phyloP scores from a whole-genome alignment of 345 rosid genomes.

The Brassica incana region DNA sequence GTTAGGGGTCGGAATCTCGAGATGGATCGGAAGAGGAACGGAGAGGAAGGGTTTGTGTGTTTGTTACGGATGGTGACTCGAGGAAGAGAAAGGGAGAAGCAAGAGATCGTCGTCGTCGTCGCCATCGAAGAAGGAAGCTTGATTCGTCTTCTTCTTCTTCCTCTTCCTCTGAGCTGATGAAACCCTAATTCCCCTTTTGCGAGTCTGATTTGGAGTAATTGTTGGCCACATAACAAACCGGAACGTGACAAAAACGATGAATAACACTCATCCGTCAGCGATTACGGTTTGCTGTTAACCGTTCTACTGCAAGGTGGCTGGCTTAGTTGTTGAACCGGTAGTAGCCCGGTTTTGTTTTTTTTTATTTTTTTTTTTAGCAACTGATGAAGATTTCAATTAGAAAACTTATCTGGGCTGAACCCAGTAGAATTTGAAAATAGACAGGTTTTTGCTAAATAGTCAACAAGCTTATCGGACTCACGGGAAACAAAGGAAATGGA shows the following conservation, averaged over 20 bases:
- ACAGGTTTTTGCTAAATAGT: too few species aligned
- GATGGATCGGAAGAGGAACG: constrained; percentile 30
- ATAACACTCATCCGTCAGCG: too few species aligned
- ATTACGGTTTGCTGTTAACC: background rate
- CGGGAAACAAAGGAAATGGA: too few species aligned
- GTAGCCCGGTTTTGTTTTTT: background rate
- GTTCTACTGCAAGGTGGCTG: background rate
- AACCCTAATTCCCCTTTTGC: constrained; percentile 28
- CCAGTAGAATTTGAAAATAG: too few species aligned
- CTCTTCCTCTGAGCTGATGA: constrained; percentile 27
- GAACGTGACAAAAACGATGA: constrained; percentile 28
- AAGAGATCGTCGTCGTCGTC: constrained; percentile 22
- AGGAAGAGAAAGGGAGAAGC: constrained; percentile 44
- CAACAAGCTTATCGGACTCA: too few species aligned
- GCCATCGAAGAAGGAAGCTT: constrained; percentile 22
- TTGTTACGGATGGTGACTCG: constrained; percentile 16
- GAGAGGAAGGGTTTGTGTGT: constrained; percentile 30
- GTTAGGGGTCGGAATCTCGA: constrained; percentile 37
- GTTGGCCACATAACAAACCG: constrained; percentile 30
- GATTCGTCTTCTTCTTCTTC: constrained; percentile 20
- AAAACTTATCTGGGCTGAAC: too few species aligned
- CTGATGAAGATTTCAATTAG: too few species aligned
- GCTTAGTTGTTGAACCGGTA: background rate
- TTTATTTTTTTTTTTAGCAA: too few species aligned
- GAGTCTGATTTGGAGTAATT: constrained; percentile 11